Evolutionary conservation across 2,329 filamentous ascomycete species (phyloP).

Genomic region (Colletotrichum cuscutae): DNA sequence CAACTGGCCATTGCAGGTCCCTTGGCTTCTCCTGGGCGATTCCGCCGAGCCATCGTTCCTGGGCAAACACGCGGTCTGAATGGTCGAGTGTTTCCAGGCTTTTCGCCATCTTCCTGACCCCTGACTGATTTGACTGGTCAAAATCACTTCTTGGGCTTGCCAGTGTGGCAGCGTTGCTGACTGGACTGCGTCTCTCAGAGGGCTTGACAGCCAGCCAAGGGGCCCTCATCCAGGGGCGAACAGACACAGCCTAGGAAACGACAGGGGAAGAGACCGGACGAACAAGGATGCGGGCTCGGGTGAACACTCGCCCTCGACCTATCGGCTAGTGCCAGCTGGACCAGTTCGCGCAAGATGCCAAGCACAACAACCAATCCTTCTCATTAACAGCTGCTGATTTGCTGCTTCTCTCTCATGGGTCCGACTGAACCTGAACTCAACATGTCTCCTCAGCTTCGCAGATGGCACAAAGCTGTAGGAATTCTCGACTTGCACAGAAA

Average conservation of each 20-base stretch:
- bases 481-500: background rate
- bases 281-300: constrained; percentile 14
- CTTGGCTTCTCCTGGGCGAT: constrained; percentile 10
- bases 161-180: background rate
- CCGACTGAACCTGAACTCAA: constrained; percentile 10
- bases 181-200: background rate
- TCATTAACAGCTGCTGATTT: background rate
- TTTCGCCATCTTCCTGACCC: constrained; percentile 19
- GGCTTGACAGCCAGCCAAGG: constrained; percentile 13
- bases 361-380: constrained; percentile 3
- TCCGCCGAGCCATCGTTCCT: constrained; percentile 20
- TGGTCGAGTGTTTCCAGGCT: constrained; percentile 31
- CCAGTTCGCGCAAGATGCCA: constrained; percentile 1
- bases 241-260: constrained; percentile 14
- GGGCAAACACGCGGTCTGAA: constrained; percentile 18
- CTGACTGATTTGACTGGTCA: constrained; percentile 15
- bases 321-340: constrained; percentile 1
- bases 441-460: constrained; percentile 3
- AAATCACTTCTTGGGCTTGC: background rate
- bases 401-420: background rate
- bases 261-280: constrained; percentile 29
- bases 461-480: constrained; percentile 19
- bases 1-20: constrained; percentile 8
- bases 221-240: background rate
- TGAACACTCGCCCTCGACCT: background rate